Conservation (phyloP, 345 rosid species). For the Pugionium cornutum region DNA sequence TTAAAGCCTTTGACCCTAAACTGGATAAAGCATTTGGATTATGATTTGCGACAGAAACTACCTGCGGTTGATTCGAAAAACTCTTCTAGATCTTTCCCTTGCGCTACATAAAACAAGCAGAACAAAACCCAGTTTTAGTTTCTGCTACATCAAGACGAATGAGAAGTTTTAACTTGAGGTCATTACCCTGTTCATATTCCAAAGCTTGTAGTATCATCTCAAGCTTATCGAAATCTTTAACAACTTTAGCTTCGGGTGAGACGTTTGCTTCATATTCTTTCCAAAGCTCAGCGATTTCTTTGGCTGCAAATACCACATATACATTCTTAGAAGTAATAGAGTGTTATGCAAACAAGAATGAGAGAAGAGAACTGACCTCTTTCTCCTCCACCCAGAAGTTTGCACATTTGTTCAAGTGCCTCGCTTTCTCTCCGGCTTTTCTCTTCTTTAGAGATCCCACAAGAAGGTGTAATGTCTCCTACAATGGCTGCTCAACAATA, state of each 20-base stretch:
- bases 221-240: conserved; percentile 89
- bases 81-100: conserved; percentile 87
- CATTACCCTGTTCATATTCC: conserved; percentile 85
- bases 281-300: conserved; percentile 78
- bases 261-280: conserved; percentile 85
- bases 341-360: background rate
- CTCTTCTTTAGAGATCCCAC: conserved; percentile 87
- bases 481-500: conserved; percentile 73
- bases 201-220: conserved; percentile 99
- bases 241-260: conserved; percentile 92
- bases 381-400: conserved; percentile 76
- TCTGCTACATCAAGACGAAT: background rate
- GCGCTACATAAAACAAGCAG: conserved; percentile 54
- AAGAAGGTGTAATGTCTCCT: conserved; percentile 89
- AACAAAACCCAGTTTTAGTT: conserved; percentile 29
- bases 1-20: background rate
- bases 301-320: conserved; percentile 47
- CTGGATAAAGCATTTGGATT: background rate
- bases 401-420: conserved; percentile 91
- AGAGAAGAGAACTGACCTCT: conserved; percentile 50
- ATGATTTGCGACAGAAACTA: conserved; percentile 29
- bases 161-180: background rate
- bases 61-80: conserved; percentile 93
- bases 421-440: conserved; percentile 79
- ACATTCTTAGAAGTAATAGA: background rate